A percentile compares a stretch with the other conserved stretches of the same genome.
Evolutionary conservation across 164 flowering plant genomes (phyloP).

Genomic region (Aristolochia fimbriata): DNA sequence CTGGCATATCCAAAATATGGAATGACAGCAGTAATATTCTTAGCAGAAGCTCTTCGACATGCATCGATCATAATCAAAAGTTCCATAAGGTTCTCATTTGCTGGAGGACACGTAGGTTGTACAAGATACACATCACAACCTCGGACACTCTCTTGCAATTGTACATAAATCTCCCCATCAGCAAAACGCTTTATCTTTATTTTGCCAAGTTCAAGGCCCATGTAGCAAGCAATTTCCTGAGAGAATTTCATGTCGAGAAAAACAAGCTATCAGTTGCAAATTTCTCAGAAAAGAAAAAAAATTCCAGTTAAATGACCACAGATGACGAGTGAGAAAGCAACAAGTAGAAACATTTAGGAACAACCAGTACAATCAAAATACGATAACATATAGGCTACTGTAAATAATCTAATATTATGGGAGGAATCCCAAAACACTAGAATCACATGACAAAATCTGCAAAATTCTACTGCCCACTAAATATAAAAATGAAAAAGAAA

Average conservation of each 20-base stretch:
- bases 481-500: neutral
- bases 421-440: too few relatives aligned
- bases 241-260: too few relatives aligned
- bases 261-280: neutral
- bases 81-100: conserved; percentile 97
- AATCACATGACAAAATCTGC: too few relatives aligned
- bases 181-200: conserved; percentile 76
- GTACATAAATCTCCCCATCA: conserved; percentile 94
- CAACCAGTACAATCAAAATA: neutral
- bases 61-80: conserved; percentile 93
- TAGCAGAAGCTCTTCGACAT: conserved; percentile 96
- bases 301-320: neutral
- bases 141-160: conserved; percentile 91
- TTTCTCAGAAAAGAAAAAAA: neutral
- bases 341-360: neutral
- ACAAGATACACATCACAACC: conserved; percentile 94
- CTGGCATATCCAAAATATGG: conserved; percentile 99
- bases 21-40: conserved; percentile 91
- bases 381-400: neutral
- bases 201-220: conserved; percentile 90
- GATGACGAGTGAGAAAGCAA: neutral
- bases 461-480: neutral
- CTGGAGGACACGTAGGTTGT: conserved; percentile 96
- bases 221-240: conserved; percentile 84
- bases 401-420: neutral